Base-by-base conservation (phyloP, 2,329 filamentous ascomycete genomes). In the Aspergillus sp. region DNA sequence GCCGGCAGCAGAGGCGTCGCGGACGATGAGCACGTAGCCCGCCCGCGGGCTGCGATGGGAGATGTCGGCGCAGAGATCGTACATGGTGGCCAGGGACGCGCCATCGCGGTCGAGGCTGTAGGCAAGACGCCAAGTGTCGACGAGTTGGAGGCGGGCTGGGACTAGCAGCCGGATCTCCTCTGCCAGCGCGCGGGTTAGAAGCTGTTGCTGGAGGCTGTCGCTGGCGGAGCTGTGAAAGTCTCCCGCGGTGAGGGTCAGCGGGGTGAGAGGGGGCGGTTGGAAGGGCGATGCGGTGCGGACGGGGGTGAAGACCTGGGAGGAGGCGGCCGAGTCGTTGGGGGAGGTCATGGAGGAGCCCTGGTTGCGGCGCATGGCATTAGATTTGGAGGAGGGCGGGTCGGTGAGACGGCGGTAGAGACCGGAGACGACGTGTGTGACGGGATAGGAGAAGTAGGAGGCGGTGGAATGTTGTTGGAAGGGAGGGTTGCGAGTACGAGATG, bases 21-120 rank as follows among this genome's bases (percentile, higher is more conserved):
- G 82, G 17, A 97, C 84, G 0, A 96, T 90, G 4, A 99, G 80
- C 47, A 97, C 89, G 69, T 95, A 99, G 5, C 92, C 93, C 16
- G 89, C 90, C 52, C 92, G 73, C 61, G 80, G 82, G 52, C 81
- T 84, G 55, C 83, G 78, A 11, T 84, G 81, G 43, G 82, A 76
- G 64, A 86, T 88, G 14, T 80, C 76, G 43, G 86, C 84, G 64
- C 87, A 90, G 60, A 88, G 85, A 61, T 90, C 82, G 68, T 97
- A 99, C 26, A 99, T 75, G 0, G 94, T 97, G 9, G 82, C 82
- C 33, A 99, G 74, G 58, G 90, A 94, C 47, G 92, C 90, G 11
- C 94, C 94, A 70, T 99, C 86, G 72, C 95, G 88, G 65, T 96
- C 92, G 33, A 99, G 78, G 59, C 90, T 95, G 74, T 97, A 99